Percentiles rank a stretch among this genome's conserved stretches.
Evolutionary conservation across 176 grass and related monocot genomes (phyloP).

Genomic region (Pharus latifolius): DNA sequence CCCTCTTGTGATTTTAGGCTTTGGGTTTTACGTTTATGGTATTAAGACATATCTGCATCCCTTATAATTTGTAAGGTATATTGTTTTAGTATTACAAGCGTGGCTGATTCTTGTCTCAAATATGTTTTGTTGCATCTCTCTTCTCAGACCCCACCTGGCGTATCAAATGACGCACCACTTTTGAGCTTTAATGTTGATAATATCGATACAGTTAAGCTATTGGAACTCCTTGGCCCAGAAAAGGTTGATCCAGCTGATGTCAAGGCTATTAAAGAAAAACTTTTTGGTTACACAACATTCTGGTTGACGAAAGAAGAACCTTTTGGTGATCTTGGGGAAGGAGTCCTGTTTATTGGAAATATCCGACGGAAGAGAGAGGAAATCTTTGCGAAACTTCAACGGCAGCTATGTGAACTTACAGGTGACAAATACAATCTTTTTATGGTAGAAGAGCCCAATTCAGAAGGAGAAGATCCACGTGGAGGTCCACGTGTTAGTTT

Average conservation of each 20-base stretch:
- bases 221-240: constrained; percentile 90
- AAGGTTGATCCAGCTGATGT: constrained; percentile 88
- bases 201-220: constrained; percentile 80
- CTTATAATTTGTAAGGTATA: background rate
- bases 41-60: background rate
- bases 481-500: constrained; percentile 90
- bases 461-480: constrained; percentile 83
- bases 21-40: no score
- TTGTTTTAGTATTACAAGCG: background rate
- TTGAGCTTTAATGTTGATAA: constrained; percentile 49
- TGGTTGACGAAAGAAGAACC: constrained; percentile 97
- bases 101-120: constrained; percentile 15
- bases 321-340: constrained; percentile 94
- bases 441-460: constrained; percentile 95
- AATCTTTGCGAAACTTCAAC: constrained; percentile 77
- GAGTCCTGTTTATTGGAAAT: constrained; percentile 90
- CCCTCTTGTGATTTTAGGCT: no score
- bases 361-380: constrained; percentile 78
- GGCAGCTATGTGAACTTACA: constrained; percentile 59
- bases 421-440: constrained; percentile 90
- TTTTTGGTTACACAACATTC: constrained; percentile 98
- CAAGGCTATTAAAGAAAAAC: constrained; percentile 84
- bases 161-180: constrained; percentile 41
- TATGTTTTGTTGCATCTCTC: background rate
- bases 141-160: constrained; percentile 42